Evolutionary conservation across 2,329 filamentous ascomycete species (phyloP).

Genomic region (Stylonectria norvegica): DNA sequence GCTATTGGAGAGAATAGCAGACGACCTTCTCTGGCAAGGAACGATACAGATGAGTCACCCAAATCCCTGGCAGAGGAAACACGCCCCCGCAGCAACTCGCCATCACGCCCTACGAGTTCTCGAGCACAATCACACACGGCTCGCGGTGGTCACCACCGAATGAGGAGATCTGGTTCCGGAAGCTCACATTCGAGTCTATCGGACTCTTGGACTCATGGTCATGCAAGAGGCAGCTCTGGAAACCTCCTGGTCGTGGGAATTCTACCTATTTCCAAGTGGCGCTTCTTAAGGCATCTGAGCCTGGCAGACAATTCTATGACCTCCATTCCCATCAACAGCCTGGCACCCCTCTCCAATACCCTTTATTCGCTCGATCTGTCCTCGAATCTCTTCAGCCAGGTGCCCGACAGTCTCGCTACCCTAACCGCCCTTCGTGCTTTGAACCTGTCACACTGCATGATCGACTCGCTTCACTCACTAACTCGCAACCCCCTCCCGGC

Average conservation of each 20-base stretch:
- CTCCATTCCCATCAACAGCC: conserved; percentile 68
- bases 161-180: conserved; percentile 82
- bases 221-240: conserved; percentile 68
- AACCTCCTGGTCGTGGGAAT: conserved; percentile 70
- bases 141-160: conserved; percentile 66
- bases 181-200: conserved; percentile 83
- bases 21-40: conserved; percentile 42
- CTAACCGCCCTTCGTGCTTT: conserved; percentile 85
- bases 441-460: conserved; percentile 97
- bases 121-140: conserved; percentile 66
- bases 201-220: conserved; percentile 56
- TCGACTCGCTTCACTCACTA: conserved; percentile 86
- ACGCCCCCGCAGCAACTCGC: conserved; percentile 74
- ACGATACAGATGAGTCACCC: conserved; percentile 45
- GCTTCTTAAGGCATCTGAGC: conserved; percentile 87
- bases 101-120: conserved; percentile 70
- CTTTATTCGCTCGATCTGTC: conserved; percentile 91
- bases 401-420: conserved; percentile 84
- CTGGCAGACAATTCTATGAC: conserved; percentile 89
- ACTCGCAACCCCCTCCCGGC: conserved; percentile 83
- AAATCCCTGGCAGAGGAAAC: conserved; percentile 42
- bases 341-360: conserved; percentile 80
- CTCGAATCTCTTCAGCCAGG: conserved; percentile 87
- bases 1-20: conserved; percentile 41
- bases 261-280: conserved; percentile 86